These are phyloP conservation scores for Dendrobium catenatum DNA, from an alignment of 106 monocot genomes.

Conservation along the genomic window DNA sequence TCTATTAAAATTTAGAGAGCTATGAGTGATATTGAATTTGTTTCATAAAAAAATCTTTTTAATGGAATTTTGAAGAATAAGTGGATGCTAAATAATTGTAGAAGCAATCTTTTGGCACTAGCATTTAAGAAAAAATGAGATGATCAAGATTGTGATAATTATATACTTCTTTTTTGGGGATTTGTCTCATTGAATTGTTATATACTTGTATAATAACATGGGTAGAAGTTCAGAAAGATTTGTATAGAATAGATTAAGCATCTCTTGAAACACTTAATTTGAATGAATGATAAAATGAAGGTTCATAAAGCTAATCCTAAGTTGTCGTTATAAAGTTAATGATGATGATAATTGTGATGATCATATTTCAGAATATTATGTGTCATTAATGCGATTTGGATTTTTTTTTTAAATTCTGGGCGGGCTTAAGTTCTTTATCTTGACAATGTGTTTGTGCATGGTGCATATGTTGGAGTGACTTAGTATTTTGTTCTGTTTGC, in stretches of 20 bases:
- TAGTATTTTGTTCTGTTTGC: constrained; percentile 12
- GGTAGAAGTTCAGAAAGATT: background rate
- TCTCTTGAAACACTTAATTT: background rate
- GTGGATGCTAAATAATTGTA: no score
- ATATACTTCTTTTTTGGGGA: no score
- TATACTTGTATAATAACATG: background rate
- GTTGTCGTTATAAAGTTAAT: background rate
- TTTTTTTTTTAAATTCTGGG: background rate
- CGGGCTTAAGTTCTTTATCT: background rate
- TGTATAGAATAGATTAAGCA: background rate
- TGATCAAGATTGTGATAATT: no score
- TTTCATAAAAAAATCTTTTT: no score
- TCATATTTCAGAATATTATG: background rate
- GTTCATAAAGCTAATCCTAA: background rate
- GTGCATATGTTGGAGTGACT: background rate
- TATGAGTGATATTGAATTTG: no score
- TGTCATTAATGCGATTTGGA: background rate
- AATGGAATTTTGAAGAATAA: no score
- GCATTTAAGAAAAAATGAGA: no score
- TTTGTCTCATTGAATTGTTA: no score
- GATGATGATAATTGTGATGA: background rate
- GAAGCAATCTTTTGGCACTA: no score
- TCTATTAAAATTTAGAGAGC: no score
- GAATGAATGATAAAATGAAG: background rate
- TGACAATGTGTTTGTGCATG: background rate